These are phyloP conservation scores for Tuber umbilicatum DNA, from an alignment of 495 filamentous ascomycete species.

Conservation along the genomic window DNA sequence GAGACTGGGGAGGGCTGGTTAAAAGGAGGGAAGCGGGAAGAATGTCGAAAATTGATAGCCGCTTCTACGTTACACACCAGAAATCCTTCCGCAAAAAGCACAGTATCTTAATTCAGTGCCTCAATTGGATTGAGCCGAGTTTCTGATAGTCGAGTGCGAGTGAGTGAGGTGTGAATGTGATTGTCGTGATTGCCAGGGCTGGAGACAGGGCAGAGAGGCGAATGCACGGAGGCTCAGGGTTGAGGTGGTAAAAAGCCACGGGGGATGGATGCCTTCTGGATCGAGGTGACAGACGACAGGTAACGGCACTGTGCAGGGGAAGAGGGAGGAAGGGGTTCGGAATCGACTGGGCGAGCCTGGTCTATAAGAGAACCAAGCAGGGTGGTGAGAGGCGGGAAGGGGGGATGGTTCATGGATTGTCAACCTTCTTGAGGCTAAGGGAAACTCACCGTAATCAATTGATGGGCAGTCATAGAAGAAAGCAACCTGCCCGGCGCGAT, in stretches of 20 bases:
- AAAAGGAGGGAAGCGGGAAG: conserved; percentile 20
- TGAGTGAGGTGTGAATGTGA: conserved; percentile 6
- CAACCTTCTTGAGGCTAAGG: background rate
- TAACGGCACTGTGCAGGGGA: conserved; percentile 39
- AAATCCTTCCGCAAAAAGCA: background rate
- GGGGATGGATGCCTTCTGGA: conserved; percentile 35
- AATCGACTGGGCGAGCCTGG: conserved; percentile 29
- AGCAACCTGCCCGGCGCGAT: background rate
- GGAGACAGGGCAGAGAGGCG: conserved; percentile 22
- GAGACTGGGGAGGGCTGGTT: conserved; percentile 35
- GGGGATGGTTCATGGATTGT: background rate
- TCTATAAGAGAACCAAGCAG: conserved; percentile 39
- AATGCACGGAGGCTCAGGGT: conserved; percentile 31
- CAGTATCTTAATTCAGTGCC: background rate
- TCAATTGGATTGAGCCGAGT: conserved; percentile 18
- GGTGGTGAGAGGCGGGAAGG: conserved; percentile 24
- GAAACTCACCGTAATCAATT: background rate
- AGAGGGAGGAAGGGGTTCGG: conserved; percentile 19
- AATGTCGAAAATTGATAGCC: conserved; percentile 24
- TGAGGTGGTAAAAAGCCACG: conserved; percentile 26
- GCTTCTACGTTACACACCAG: conserved; percentile 35
- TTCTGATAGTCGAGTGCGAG: conserved; percentile 8
- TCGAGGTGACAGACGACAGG: conserved; percentile 38
- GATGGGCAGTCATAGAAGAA: background rate
- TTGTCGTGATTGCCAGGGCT: conserved; percentile 14